Evolutionary conservation across 1,284 basidiomycete species (phyloP).

Genomic region (Boletus semigastroideus): DNA sequence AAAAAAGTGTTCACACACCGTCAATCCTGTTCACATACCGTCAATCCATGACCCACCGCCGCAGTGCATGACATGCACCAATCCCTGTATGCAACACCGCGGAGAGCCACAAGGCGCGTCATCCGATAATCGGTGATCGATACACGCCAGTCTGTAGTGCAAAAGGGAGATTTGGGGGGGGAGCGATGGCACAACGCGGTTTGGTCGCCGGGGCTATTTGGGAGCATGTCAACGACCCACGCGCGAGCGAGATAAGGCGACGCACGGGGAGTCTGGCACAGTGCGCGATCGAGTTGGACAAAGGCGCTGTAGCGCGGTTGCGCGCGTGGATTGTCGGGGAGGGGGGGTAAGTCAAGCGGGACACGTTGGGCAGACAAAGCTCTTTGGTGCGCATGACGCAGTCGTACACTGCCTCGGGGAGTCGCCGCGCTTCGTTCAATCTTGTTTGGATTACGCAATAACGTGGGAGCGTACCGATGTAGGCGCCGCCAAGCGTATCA

Average conservation of each 20-base stretch:
- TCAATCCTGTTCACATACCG: conserved; percentile 34
- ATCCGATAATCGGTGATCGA: conserved; percentile 71
- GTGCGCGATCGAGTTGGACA: conserved; percentile 50
- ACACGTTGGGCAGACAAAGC: conserved; percentile 26
- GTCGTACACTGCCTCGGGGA: conserved; percentile 51
- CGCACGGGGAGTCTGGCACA: conserved; percentile 57
- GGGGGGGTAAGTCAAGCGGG: too few species aligned
- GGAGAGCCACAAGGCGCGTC: conserved; percentile 66
- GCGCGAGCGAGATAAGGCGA: not conserved
- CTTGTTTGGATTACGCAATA: not conserved
- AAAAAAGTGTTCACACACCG: conserved; percentile 3
- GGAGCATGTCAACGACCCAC: not conserved
- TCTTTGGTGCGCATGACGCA: conserved; percentile 64
- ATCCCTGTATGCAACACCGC: conserved; percentile 71
- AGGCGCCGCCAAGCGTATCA: conserved; percentile 58
- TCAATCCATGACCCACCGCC: conserved; percentile 64
- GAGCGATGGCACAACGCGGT: conserved; percentile 52
- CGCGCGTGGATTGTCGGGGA: conserved; percentile 55
- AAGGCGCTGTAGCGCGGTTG: conserved; percentile 75
- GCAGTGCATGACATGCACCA: conserved; percentile 59
- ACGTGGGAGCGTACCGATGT: conserved; percentile 48
- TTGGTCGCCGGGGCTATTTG: conserved; percentile 42
- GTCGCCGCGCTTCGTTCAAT: not conserved
- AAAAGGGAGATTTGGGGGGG: conserved; percentile 72
- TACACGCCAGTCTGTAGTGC: conserved; percentile 66